phyloP scores from a whole-genome alignment of 805 yeast genomes.

The Alloascoidea hylecoeti region DNA sequence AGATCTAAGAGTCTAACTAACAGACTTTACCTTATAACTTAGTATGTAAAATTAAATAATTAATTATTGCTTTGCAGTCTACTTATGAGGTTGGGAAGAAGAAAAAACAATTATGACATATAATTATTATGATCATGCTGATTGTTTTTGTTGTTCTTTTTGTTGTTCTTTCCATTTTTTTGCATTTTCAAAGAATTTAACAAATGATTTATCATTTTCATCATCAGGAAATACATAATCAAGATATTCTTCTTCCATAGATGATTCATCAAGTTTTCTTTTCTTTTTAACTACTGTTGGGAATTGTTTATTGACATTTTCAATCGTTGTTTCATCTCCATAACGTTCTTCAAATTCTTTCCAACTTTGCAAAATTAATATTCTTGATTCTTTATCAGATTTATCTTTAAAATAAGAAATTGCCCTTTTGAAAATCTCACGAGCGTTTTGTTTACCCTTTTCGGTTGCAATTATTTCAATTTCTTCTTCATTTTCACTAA shows the following conservation, averaged over 20 bases:
- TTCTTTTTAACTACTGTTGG: slow-evolving; percentile 40
- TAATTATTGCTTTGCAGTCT: no score
- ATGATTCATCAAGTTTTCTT: slow-evolving; percentile 25
- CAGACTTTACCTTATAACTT: no score
- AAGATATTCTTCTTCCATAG: slow-evolving; percentile 40
- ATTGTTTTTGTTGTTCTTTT: no score
- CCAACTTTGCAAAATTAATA: slow-evolving; percentile 44
- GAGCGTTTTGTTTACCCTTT: slow-evolving; percentile 32
- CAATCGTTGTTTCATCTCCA: slow-evolving; percentile 31
- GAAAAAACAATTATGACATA: no score
- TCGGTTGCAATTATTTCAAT: slow-evolving; percentile 37
- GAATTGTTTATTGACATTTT: slow-evolving; percentile 25
- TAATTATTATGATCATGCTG: no score
- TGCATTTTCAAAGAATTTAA: slow-evolving; percentile 30
- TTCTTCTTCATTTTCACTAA: slow-evolving; percentile 18
- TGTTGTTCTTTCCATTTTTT: slow-evolving; percentile 28
- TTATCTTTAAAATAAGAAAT: slow-evolving; percentile 25
- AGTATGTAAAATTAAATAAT: no score
- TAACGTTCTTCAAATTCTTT: slow-evolving; percentile 47
- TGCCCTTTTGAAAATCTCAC: slow-evolving; percentile 45
- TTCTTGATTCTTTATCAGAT: slow-evolving; percentile 27
- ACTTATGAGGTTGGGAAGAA: no score
- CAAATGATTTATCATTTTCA: slow-evolving; percentile 13
- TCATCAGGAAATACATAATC: slow-evolving; percentile 64
- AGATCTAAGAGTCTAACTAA: no score